Conservation (phyloP, 2,329 filamentous ascomycete species). For the Colletotrichum acutatum region DNA sequence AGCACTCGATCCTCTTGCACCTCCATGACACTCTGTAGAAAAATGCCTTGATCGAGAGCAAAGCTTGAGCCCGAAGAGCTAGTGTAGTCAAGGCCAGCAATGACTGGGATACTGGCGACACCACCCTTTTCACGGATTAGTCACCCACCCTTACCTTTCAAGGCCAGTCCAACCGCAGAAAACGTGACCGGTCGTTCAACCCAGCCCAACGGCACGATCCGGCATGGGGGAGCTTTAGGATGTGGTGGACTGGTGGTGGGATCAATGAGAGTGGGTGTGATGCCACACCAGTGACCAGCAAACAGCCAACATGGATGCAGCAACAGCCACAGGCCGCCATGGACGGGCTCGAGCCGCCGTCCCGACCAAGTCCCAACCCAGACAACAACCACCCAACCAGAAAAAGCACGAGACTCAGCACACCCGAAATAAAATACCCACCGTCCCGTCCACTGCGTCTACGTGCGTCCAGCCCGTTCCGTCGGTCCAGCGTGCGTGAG, state of each 20-base stretch:
- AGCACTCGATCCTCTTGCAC: not conserved
- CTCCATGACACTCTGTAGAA: not conserved
- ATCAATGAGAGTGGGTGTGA: not conserved
- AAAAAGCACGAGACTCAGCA: not conserved
- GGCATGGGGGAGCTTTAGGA: not conserved
- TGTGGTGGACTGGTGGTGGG: not conserved
- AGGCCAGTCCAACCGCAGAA: not conserved
- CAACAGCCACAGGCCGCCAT: not conserved
- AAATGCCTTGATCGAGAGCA: not conserved
- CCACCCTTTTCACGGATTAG: not conserved
- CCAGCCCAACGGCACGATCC: slow-evolving; percentile 20
- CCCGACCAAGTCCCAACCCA: not conserved
- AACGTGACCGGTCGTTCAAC: not conserved
- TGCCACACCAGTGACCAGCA: slow-evolving; percentile 4
- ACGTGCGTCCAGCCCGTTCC: not conserved
- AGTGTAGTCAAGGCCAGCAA: not conserved
- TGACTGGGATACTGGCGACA: not conserved
- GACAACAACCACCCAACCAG: not conserved
- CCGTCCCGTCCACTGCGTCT: not conserved
- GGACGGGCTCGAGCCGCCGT: not conserved
- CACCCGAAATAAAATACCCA: not conserved
- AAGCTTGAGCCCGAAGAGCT: not conserved
- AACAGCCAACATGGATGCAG: not conserved
- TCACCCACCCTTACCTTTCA: not conserved
- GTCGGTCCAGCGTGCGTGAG: not conserved